Conservation (phyloP, 2,329 filamentous ascomycete genomes). For the Cladorrhinum sp. region DNA sequence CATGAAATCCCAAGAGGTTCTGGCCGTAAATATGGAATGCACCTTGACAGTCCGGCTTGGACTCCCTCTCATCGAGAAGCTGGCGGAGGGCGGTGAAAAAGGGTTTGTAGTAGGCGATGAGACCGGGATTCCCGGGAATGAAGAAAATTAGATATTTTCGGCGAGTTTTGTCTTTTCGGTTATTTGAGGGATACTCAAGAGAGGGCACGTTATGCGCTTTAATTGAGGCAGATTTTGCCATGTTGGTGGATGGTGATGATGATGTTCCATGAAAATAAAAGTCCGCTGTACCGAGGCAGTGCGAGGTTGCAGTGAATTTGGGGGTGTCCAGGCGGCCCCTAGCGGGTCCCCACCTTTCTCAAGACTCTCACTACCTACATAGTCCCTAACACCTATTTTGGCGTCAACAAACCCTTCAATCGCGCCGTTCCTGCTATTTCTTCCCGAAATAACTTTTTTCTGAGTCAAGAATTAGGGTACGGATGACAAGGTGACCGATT, state of each 20-base stretch:
- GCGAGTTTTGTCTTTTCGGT: slow-evolving; percentile 2
- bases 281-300: not conserved
- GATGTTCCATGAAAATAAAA: not conserved
- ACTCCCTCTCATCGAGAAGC: slow-evolving; percentile 46
- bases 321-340: not conserved
- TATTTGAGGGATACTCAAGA: slow-evolving; percentile 17
- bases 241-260: not conserved
- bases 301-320: not conserved
- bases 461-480: not conserved
- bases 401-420: not conserved
- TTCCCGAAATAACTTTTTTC: not conserved
- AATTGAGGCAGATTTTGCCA: not conserved
- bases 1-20: slow-evolving; percentile 57
- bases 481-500: not conserved
- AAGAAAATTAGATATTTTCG: slow-evolving; percentile 59
- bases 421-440: not conserved
- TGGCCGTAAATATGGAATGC: slow-evolving; percentile 56
- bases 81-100: slow-evolving; percentile 60
- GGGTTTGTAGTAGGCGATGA: slow-evolving; percentile 68
- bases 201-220: slow-evolving; percentile 11
- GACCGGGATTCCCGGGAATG: slow-evolving; percentile 72
- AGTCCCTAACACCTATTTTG: not conserved
- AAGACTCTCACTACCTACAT: not conserved
- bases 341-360: not conserved
- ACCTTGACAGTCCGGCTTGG: slow-evolving; percentile 21